Conservation (phyloP, 345 rosid genomes). For the Litchi chinensis region DNA sequence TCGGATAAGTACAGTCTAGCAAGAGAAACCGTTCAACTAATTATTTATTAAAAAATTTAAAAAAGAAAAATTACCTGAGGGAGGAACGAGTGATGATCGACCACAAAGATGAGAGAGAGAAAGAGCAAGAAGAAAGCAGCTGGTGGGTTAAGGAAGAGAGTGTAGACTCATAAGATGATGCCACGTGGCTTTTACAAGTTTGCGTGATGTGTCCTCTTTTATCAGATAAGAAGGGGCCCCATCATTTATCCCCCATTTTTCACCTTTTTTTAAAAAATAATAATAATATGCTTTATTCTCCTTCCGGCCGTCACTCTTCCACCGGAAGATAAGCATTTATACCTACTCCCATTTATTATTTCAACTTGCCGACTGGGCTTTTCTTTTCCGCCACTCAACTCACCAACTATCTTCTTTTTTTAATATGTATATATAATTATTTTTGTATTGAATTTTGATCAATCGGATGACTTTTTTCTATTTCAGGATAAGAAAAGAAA, state of each 20-base stretch:
- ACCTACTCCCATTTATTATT: not conserved
- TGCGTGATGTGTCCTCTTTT: not conserved
- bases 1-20: not conserved
- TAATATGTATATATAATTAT: too few species aligned
- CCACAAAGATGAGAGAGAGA: not conserved
- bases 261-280: not conserved
- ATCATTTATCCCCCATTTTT: not conserved
- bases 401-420: not conserved
- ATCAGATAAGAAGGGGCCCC: not conserved
- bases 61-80: not conserved
- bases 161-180: not conserved
- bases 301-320: not conserved
- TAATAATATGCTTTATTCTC: not conserved
- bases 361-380: not conserved
- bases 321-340: not conserved
- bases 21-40: not conserved
- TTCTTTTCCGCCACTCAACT: not conserved
- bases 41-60: not conserved
- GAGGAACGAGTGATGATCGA: not conserved
- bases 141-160: not conserved
- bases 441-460: not conserved
- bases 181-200: not conserved
- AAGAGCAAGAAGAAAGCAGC: not conserved
- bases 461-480: not conserved
- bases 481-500: not conserved